A percentile compares a stretch with the other conserved stretches of the same genome.
These are phyloP conservation scores for Leishmania braziliensis DNA, from an alignment of 208 protist genomes.

Conservation along the genomic window DNA sequence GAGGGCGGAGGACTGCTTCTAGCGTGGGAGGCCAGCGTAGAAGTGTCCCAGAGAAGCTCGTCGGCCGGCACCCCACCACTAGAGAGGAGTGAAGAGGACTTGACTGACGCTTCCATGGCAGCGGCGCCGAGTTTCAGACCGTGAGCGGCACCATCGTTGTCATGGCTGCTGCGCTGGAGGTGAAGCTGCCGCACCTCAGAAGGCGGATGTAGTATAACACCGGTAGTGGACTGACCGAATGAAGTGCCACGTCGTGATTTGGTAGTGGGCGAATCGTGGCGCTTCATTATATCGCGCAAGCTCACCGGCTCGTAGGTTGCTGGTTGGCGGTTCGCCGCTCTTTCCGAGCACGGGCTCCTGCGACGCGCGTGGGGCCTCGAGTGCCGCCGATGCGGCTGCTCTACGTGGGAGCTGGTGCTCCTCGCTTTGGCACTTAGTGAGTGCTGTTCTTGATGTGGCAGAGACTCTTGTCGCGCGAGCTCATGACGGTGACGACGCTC, in stretches of 20 bases:
- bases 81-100: slow-evolving; percentile 14
- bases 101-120: not conserved
- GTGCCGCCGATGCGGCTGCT: not conserved
- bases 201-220: not conserved
- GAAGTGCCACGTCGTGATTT: not conserved
- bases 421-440: not conserved
- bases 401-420: not conserved
- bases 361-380: not conserved
- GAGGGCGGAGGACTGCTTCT: slow-evolving; percentile 6
- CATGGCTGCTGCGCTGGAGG: not conserved
- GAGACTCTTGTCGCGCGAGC: slow-evolving; percentile 9
- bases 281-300: slow-evolving; percentile 26
- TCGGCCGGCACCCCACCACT: slow-evolving; percentile 29
- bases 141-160: not conserved
- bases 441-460: not conserved
- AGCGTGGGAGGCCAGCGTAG: not conserved
- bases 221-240: not conserved
- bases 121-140: not conserved
- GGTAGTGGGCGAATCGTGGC: slow-evolving; percentile 8
- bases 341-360: not conserved
- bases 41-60: slow-evolving; percentile 22
- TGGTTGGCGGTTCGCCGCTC: not conserved
- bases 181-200: not conserved
- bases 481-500: slow-evolving; percentile 29
- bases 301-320: slow-evolving; percentile 13